Base-by-base conservation (phyloP, 192 early-diverging fungal species). In the Glomus cerebriforme region DNA sequence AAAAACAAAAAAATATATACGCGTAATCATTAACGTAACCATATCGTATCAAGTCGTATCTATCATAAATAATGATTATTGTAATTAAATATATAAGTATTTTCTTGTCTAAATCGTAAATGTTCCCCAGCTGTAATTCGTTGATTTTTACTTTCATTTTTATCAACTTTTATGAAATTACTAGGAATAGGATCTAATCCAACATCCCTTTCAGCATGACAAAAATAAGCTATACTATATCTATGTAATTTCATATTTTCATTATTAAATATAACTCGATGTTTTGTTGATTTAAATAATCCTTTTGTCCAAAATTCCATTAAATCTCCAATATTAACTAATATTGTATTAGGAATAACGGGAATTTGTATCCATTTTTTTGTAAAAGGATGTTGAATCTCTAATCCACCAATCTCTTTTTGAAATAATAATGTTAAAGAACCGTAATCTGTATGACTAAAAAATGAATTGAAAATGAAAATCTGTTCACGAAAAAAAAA, bases 371-470 rank as follows among this genome's bases (percentile, higher is more conserved):
- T 85, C 90, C 90, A 93, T 2, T 45, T 70, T 70, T 19, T 26
- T 27, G 43, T 70, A 2, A 84, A 70, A n/a, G 77, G 81, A 15
- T 84, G 83, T 77, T 88, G 86, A 3, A 90, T 84, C 75, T 90
- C 89, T 37, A 90, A 79, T 15, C 89, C 89, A 27, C 85, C 84
- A 54, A 88, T 83, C 31, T 91, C 87, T 77, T 90, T 84, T 81
- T 92, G 92, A 79, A 92, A 91, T 32, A 93, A 74, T 7, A 93
- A 72, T 5, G 92, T 93, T 39, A 93, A 74, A 1, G 88, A 89
- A 9, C 92, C 92, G 80, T 93, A 93, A 77, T 93, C 92, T 2
- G 91, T 87, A 32, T 91, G 87, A 49, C 86, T 89, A 77, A n/a
- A n/a, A n/a, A n/a, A n/a, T n/a, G n/a, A n/a, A 24, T 17, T 17